Evolutionary conservation across 164 flowering plant genomes (phyloP).

Genomic region (Magnolia kwangsiensis): DNA sequence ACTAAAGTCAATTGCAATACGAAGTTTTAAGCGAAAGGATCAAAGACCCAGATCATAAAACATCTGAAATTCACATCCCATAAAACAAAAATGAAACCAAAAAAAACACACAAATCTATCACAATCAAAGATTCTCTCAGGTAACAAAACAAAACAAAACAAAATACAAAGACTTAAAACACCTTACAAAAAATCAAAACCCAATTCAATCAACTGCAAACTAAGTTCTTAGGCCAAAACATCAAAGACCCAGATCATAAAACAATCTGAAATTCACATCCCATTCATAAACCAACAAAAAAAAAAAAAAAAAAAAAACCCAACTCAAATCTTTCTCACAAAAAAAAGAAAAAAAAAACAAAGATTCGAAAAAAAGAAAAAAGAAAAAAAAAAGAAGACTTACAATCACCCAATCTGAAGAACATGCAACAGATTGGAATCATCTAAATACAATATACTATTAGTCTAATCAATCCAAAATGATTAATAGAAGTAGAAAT

Average conservation of each 20-base stretch:
- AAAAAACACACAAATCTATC: not conserved
- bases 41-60: not conserved
- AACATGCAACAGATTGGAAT: constrained; percentile 32
- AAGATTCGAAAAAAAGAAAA: constrained; percentile 1
- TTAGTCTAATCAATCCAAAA: constrained; percentile 3
- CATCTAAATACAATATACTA: constrained; percentile 10
- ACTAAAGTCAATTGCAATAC: not conserved
- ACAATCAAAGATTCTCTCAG: not conserved
- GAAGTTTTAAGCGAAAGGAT: not conserved
- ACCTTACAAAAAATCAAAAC: not conserved
- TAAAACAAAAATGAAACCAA: not conserved
- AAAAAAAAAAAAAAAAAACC: not conserved
- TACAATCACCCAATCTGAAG: constrained; percentile 5
- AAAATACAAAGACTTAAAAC: too few species aligned
- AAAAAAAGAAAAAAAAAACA: not conserved
- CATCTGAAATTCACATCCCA: constrained; percentile 1
- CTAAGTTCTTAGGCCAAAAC: not conserved
- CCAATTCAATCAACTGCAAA: not conserved
- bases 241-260: constrained; percentile 22
- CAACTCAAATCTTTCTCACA: not conserved
- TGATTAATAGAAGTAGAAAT: constrained; percentile 7
- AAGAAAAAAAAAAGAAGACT: not conserved
- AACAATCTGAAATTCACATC: constrained; percentile 13
- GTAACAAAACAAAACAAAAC: not conserved
- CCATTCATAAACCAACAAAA: constrained; percentile 8